These are phyloP conservation scores for Cubamyces lactineus DNA, from an alignment of 768 basidiomycete species.

Conservation along the genomic window DNA sequence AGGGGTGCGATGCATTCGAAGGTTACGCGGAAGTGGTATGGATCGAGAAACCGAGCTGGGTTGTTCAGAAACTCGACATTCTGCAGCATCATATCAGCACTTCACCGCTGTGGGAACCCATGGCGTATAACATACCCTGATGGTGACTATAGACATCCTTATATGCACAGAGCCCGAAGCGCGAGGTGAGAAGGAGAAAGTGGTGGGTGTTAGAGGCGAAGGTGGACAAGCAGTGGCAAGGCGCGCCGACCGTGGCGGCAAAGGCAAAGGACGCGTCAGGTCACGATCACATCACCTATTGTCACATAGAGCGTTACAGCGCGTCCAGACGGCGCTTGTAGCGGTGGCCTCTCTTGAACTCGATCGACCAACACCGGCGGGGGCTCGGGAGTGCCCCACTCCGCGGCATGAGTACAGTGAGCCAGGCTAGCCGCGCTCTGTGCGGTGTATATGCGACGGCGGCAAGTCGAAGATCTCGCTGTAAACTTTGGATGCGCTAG, in stretches of 20 bases:
- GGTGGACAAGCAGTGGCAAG: constrained; percentile 7
- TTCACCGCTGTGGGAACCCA: too few species aligned
- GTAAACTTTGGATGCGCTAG: too few species aligned
- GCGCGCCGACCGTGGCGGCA: not conserved
- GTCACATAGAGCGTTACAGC: not conserved
- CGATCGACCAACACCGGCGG: too few species aligned
- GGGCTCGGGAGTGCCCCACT: too few species aligned
- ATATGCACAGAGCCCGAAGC: too few species aligned
- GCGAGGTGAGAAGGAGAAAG: not conserved
- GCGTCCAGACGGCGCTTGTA: not conserved
- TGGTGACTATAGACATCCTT: constrained; percentile 70
- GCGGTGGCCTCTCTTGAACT: not conserved
- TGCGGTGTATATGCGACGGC: too few species aligned
- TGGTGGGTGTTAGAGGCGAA: not conserved
- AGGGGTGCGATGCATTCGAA: constrained; percentile 95
- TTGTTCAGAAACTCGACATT: constrained; percentile 92
- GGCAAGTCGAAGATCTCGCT: too few species aligned
- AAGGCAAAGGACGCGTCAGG: constrained; percentile 17
- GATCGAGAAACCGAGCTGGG: constrained; percentile 88
- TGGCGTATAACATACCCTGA: constrained; percentile 49
- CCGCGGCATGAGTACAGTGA: too few species aligned
- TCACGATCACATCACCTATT: constrained; percentile 20
- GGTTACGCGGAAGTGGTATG: constrained; percentile 92
- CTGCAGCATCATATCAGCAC: constrained; percentile 39
- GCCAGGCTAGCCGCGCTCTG: too few species aligned